Conservation (phyloP, 805 yeast genomes). For the Huiozyma sinensis region DNA sequence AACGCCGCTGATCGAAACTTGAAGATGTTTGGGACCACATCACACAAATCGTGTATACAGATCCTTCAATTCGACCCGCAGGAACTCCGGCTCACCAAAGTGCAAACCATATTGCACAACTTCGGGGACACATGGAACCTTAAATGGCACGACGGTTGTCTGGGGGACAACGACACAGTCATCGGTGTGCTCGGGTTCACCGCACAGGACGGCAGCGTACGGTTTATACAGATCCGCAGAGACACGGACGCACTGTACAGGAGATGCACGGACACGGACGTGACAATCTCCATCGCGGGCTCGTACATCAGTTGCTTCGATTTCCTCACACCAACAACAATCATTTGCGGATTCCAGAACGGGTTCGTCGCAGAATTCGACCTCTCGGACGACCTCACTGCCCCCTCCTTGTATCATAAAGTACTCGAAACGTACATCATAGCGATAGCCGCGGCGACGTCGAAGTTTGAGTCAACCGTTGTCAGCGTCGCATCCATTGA, state of each 20-base stretch:
- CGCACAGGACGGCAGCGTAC: conserved; percentile 49
- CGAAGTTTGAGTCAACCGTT: conserved; percentile 26
- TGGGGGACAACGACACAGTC: conserved; percentile 3
- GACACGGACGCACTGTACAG: conserved; percentile 48
- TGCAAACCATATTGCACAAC: conserved; percentile 27
- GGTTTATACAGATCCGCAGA: conserved; percentile 33
- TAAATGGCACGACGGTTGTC: conserved; percentile 28
- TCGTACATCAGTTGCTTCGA: conserved; percentile 37
- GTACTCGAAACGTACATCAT: conserved; percentile 31
- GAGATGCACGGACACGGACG: conserved; percentile 26
- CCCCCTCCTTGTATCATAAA: conserved; percentile 32
- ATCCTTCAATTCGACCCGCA: conserved; percentile 32
- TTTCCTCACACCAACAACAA: conserved; percentile 32
- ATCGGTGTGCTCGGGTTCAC: conserved; percentile 41
- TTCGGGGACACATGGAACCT: conserved; percentile 36
- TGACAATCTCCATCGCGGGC: conserved; percentile 19
- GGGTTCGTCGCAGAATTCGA: conserved; percentile 53
- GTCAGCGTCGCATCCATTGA: conserved; percentile 33
- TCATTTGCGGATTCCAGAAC: conserved; percentile 47
- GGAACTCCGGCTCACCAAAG: conserved; percentile 21
- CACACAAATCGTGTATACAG: conserved; percentile 33
- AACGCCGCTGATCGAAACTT: conserved; percentile 22
- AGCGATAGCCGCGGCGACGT: conserved; percentile 27
- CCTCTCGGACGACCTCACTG: conserved; percentile 16
- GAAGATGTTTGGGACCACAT: conserved; percentile 18